Conservation (phyloP, 306 rosid genomes). For the Cucumis melo region DNA sequence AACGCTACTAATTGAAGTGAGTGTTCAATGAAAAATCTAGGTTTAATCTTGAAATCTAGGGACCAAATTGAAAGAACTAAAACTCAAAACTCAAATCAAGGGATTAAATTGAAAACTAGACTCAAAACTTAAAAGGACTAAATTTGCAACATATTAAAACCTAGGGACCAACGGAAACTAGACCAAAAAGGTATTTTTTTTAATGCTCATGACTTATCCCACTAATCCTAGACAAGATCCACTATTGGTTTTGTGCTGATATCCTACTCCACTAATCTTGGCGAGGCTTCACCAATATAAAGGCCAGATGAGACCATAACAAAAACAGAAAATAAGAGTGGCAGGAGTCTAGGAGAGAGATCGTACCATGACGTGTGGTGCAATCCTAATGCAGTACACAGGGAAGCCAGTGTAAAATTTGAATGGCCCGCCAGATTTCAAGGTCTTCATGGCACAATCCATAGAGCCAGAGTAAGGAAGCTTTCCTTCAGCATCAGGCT, state of each 20-base stretch:
- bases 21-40: too few species aligned
- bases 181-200: too few species aligned
- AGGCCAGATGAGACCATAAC: background rate
- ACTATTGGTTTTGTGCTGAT: background rate
- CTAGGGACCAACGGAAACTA: too few species aligned
- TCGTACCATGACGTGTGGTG: constrained; percentile 92
- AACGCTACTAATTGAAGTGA: too few species aligned
- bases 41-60: too few species aligned
- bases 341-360: constrained; percentile 1
- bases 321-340: background rate
- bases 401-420: constrained; percentile 93
- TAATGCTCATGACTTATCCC: background rate
- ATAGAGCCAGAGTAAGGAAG: constrained; percentile 82
- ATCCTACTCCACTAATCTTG: background rate
- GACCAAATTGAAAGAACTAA: too few species aligned
- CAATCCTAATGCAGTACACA: constrained; percentile 81
- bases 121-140: too few species aligned
- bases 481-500: constrained; percentile 85
- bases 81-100: too few species aligned
- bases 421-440: constrained; percentile 71
- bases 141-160: too few species aligned
- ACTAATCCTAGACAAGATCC: background rate
- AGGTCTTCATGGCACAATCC: constrained; percentile 67
- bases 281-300: background rate
- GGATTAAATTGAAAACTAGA: too few species aligned